Evolutionary conservation across 768 basidiomycete species (phyloP).

Genomic region (Mycena metata): DNA sequence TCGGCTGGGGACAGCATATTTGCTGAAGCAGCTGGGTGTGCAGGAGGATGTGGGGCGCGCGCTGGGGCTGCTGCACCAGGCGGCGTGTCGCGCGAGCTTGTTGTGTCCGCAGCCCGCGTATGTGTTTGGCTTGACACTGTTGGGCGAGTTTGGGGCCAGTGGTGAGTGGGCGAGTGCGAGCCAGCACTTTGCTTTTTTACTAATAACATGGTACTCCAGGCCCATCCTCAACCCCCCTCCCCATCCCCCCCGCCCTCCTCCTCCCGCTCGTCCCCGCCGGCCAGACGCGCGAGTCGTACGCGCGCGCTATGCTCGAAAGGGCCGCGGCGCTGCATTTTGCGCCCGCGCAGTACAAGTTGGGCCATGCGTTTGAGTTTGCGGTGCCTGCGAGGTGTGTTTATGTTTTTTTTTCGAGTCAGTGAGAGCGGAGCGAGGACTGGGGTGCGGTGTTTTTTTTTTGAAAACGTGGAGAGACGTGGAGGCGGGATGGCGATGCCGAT

Average conservation of each 20-base stretch:
- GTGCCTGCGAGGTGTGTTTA: conserved; percentile 61
- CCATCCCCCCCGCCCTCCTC: conserved; percentile 45
- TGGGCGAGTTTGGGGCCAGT: conserved; percentile 78
- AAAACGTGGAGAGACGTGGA: too few relatives aligned
- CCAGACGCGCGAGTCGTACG: conserved; percentile 63
- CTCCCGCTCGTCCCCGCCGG: conserved; percentile 67
- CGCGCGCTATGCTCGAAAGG: conserved; percentile 82
- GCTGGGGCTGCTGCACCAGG: conserved; percentile 74
- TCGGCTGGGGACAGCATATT: conserved; percentile 92
- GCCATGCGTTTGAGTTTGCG: conserved; percentile 93
- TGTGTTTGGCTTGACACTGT: conserved; percentile 88
- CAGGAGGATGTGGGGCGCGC: conserved; percentile 56
- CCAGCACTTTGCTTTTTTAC: too few relatives aligned
- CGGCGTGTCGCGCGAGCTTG: conserved; percentile 80
- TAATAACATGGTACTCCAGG: too few relatives aligned
- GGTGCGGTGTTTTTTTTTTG: too few relatives aligned
- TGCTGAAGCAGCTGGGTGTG: conserved; percentile 88
- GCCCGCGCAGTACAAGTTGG: conserved; percentile 93
- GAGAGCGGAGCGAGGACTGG: too few relatives aligned
- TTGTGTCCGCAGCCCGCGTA: conserved; percentile 90
- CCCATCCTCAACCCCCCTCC: neutral
- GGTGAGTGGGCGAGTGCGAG: too few relatives aligned
- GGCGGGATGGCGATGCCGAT: too few relatives aligned
- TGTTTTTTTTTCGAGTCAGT: too few relatives aligned
- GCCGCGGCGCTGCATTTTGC: conserved; percentile 89